These are phyloP conservation scores for Corynascus novoguineensis DNA, from an alignment of 495 filamentous ascomycete species.

Conservation along the genomic window DNA sequence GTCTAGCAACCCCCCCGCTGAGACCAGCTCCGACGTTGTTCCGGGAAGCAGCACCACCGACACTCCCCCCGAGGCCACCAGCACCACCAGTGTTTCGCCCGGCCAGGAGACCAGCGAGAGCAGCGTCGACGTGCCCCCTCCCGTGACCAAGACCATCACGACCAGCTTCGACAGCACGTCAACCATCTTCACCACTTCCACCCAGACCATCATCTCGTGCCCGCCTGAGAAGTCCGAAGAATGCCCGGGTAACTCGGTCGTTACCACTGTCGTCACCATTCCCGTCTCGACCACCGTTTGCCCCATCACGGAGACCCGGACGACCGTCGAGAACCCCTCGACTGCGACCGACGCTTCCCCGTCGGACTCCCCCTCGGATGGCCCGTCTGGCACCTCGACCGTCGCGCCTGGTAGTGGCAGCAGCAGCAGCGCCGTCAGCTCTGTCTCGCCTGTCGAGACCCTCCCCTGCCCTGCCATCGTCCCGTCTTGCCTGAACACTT, in stretches of 20 bases:
- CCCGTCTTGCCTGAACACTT: slow-evolving; percentile 90
- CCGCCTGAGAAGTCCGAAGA: slow-evolving; percentile 49
- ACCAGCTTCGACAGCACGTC: slow-evolving; percentile 46
- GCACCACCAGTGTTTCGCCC: slow-evolving; percentile 3
- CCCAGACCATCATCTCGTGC: slow-evolving; percentile 57
- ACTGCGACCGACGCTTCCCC: neutral
- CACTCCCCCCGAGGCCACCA: neutral
- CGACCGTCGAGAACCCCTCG: slow-evolving; percentile 16
- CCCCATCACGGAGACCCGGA: slow-evolving; percentile 42
- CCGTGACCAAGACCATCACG: slow-evolving; percentile 26
- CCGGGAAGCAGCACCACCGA: slow-evolving; percentile 12
- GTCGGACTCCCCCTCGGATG: too few species aligned
- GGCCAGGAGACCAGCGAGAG: slow-evolving; percentile 6
- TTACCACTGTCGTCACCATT: slow-evolving; percentile 52
- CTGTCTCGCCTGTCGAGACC: slow-evolving; percentile 41
- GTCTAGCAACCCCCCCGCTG: slow-evolving; percentile 15
- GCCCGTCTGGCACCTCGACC: neutral
- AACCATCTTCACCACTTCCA: slow-evolving; percentile 55
- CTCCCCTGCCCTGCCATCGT: slow-evolving; percentile 66
- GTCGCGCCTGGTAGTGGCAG: slow-evolving; percentile 3
- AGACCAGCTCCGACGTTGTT: slow-evolving; percentile 7
- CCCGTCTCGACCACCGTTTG: slow-evolving; percentile 59
- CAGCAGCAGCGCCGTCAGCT: slow-evolving; percentile 27
- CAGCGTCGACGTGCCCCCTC: slow-evolving; percentile 15
- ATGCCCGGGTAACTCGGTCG: slow-evolving; percentile 51